These are phyloP conservation scores for Ambrosia artemisiifolia DNA, from an alignment of 129 eudicot genomes.

Conservation along the genomic window DNA sequence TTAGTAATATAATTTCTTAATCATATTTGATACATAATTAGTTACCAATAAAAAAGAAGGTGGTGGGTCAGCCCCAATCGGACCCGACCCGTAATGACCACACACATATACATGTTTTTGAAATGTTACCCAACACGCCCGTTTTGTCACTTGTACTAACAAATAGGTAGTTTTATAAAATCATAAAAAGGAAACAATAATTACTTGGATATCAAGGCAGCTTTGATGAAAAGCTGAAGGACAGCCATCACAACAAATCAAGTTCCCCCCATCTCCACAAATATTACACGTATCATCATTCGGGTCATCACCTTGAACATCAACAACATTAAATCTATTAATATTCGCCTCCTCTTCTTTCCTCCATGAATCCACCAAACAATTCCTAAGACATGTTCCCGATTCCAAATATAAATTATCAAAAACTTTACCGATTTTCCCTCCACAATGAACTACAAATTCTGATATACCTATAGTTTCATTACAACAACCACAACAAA, in stretches of 20 bases:
- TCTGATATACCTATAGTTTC: conserved; percentile 35
- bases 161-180: neutral
- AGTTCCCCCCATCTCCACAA: conserved; percentile 93
- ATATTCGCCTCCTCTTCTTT: conserved; percentile 49
- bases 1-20: too few relatives aligned
- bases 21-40: neutral
- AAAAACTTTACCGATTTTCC: conserved; percentile 35
- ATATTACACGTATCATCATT: conserved; percentile 93
- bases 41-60: neutral
- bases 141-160: neutral
- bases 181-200: neutral
- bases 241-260: conserved; percentile 94
- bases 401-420: conserved; percentile 55
- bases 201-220: conserved; percentile 74
- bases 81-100: neutral
- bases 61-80: neutral
- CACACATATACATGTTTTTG: neutral
- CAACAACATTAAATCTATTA: conserved; percentile 40
- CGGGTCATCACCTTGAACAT: conserved; percentile 69
- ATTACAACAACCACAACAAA: conserved; percentile 64
- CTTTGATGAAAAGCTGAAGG: conserved; percentile 88
- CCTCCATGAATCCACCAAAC: conserved; percentile 69
- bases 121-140: neutral
- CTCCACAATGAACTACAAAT: conserved; percentile 66
- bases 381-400: conserved; percentile 57